Percentiles rank a stretch among this genome's conserved stretches.
Conservation (phyloP, 2,329 filamentous ascomycete species). For the Sporothrix phasma region DNA sequence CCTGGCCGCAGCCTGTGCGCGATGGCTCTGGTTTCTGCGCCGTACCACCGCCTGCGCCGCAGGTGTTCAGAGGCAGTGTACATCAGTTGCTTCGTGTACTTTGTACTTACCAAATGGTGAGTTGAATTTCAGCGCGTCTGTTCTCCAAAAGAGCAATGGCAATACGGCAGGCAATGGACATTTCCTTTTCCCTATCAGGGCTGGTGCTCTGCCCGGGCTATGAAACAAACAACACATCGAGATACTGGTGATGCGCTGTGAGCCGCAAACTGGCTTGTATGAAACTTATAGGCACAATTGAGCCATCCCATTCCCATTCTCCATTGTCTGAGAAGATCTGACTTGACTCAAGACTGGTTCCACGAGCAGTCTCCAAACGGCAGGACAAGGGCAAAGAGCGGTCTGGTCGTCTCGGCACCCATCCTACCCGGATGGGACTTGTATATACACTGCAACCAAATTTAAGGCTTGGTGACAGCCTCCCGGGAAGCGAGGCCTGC, state of each 20-base stretch:
- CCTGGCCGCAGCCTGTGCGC: neutral
- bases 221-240: neutral
- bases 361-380: neutral
- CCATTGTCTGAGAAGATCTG: neutral
- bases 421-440: neutral
- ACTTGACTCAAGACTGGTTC: neutral
- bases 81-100: neutral
- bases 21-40: neutral
- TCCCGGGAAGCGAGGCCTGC: neutral
- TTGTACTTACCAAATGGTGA: neutral
- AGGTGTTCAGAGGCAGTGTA: neutral
- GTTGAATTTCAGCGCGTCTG: neutral
- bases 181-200: neutral
- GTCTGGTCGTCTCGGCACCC: neutral
- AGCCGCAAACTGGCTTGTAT: no score
- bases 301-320: no score
- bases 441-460: neutral
- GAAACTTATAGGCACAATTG: neutral
- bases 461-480: neutral
- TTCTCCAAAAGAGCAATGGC: neutral
- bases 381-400: neutral
- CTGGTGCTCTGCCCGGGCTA: neutral
- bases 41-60: constrained; percentile 9
- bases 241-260: neutral
- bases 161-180: neutral